Evolutionary conservation across 2,329 filamentous ascomycete species (phyloP), one percentile per base, ranked within the genome.

Genomic region (Fusarium pseudonygamai): DNA sequence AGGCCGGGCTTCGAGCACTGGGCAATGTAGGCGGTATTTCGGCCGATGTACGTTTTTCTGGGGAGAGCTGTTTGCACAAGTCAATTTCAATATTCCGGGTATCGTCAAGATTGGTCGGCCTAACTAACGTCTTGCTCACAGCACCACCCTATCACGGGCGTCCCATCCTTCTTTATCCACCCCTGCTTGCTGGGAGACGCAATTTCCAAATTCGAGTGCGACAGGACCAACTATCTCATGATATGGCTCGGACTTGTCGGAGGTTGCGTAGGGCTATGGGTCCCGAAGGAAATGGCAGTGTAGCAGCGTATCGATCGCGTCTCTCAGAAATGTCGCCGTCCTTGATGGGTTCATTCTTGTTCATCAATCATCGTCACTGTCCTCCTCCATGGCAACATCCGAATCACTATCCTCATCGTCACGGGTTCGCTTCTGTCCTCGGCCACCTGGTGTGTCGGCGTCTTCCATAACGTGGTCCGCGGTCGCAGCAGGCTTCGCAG

Each of bases 181-280:
- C 96, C 96, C 30, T 98, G 96, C 83, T 90, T 93, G 80, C 93
- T 96, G 14, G 93, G 93, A 63, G 92, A 96, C 73, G 93, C 93
- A 59, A 93, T 98, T 88, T 85, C 86, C 75, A 85, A 84, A 58
- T 91, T 94, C 77, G 84, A 88, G 75, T 91, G 89, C 76, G 82
- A 86, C 79, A 85, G 86, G 80, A 82, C 91, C 77, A 87, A 91
- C 77, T 98, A 98, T 84, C 86, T 98, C 78, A 89, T 94, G 83
- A 84, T 94, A 62, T 98, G 96, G 95, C 87, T 98, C 71, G 95
- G 95, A n/a, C 84, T 97, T 65, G 90, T 97, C 49, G 96, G 95
- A 67, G 90, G 90, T 58, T 92, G 90, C 75, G 92, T 97, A 45
- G 93, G 94, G 64, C 86, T 98, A 73, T 91, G 90, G 87, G 85